Evolutionary conservation across 2,329 filamentous ascomycete species (phyloP), one percentile per base, ranked within the genome.

Genomic region (Ophiostoma novo-ulmi): DNA sequence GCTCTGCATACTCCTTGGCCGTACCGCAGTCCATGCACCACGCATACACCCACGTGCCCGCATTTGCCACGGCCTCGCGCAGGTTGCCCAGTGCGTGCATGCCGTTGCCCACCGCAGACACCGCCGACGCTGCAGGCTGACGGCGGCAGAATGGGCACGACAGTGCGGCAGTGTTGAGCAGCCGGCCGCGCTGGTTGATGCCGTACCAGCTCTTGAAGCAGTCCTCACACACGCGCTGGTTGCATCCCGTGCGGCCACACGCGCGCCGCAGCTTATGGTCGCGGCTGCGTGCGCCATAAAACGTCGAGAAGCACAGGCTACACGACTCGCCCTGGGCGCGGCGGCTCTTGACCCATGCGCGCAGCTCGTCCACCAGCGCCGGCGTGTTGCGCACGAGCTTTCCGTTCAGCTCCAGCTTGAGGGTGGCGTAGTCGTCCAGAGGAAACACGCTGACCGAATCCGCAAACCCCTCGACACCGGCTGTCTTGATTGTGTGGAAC

Each of bases 131-230:
- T 1, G 79, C 77, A 0, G 83, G 83, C 63, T 75, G 77, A 0
- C 83, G 80, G 35, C 84, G 79, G 71, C 83, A 86, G 76, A 85
- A 85, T 0, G 84, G 83, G 71, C 83, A 85, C 1, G 75, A 77
- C 5, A 86, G 79, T 0, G 84, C 82, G 0, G 83, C 81, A 0
- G 81, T 74, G 72, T 85, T 85, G 74, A 85, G 79, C 14, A 84
- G 77, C 0, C 75, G 74, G 0, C 83, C 83, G 0, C 78, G 75
- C 0, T 63, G 68, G 73, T 85, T 85, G 71, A 82, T 75, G 0
- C 82, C 81, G 71, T 85, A 85, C 83, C 84, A 85, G 1, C 73
- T 75, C 22, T 75, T 71, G 11, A 79, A 73, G 71, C 83, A 85
- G 14, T 71, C 74, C 5, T 73, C 73, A 74, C 83, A 85, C 69